Evolutionary conservation across 2,329 filamentous ascomycete genomes (phyloP).

Genomic region (Clarireedia homoeocarpa): DNA sequence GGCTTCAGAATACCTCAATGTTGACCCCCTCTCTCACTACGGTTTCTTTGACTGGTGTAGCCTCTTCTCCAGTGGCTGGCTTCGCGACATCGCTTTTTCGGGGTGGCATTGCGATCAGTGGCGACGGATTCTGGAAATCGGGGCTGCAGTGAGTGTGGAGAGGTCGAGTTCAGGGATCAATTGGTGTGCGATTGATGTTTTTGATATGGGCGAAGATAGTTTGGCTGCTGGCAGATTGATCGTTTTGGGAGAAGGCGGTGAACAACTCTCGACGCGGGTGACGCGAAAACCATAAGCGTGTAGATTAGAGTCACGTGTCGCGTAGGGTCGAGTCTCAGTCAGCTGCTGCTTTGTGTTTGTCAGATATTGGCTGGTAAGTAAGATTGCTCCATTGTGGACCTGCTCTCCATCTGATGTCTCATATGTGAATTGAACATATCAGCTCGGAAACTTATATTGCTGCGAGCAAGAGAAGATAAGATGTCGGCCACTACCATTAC

Average conservation of each 20-base stretch:
- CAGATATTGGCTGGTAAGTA: too few relatives aligned
- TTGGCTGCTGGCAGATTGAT: not conserved
- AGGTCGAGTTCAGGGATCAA: not conserved
- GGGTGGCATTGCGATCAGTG: constrained; percentile 40
- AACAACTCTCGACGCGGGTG: not conserved
- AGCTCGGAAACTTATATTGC: too few relatives aligned
- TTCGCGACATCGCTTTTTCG: constrained; percentile 47
- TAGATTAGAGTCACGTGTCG: not conserved
- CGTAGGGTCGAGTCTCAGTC: not conserved
- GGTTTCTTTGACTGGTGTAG: constrained; percentile 22
- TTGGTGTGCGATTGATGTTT: not conserved
- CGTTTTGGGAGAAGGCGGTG: constrained; percentile 4
- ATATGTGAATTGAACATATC: too few relatives aligned
- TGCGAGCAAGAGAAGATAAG: too few relatives aligned
- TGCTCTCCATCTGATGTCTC: too few relatives aligned
- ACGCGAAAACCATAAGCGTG: not conserved
- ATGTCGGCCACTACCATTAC: too few relatives aligned
- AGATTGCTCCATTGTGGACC: too few relatives aligned
- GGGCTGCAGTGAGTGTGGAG: not conserved
- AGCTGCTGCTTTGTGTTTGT: not conserved
- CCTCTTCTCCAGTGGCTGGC: constrained; percentile 38
- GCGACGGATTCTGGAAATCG: not conserved
- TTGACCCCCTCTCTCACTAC: constrained; percentile 25
- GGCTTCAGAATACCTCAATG: constrained; percentile 41
- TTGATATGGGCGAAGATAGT: not conserved